Evolutionary conservation across 768 basidiomycete genomes (phyloP).

Genomic region (Kondoa malvinella): DNA sequence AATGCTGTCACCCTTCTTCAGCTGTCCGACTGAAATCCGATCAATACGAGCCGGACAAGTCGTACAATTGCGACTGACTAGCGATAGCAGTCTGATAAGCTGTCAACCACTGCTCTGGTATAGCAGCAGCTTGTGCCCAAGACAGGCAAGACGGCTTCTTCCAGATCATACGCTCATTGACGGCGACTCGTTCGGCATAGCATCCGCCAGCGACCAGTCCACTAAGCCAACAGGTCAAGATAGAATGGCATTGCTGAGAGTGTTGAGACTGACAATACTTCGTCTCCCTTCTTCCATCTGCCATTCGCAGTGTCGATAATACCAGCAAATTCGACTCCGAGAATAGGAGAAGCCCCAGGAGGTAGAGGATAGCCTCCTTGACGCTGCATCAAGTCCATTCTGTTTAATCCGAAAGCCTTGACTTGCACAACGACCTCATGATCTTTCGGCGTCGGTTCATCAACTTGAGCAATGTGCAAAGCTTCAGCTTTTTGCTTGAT

Average conservation of each 20-base stretch:
- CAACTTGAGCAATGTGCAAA: conserved; percentile 22
- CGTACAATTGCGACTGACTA: not conserved
- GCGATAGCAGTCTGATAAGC: conserved; percentile 37
- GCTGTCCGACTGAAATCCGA: conserved; percentile 48
- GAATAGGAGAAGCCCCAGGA: conserved; percentile 20
- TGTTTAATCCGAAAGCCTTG: conserved; percentile 27
- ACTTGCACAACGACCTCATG: conserved; percentile 24
- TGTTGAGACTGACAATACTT: too few relatives aligned
- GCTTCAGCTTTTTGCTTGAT: conserved; percentile 8
- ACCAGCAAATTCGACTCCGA: conserved; percentile 28
- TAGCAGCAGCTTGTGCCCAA: conserved; percentile 65
- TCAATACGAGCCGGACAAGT: conserved; percentile 41
- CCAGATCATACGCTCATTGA: conserved; percentile 49
- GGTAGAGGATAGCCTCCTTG: conserved; percentile 23
- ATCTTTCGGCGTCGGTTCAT: conserved; percentile 15
- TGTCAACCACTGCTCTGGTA: conserved; percentile 77
- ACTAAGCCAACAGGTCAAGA: not conserved
- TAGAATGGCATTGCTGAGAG: too few relatives aligned
- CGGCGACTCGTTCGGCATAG: conserved; percentile 36
- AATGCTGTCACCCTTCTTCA: conserved; percentile 55
- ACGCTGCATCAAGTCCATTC: conserved; percentile 26
- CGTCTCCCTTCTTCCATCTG: conserved; percentile 21
- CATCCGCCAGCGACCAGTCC: conserved; percentile 15
- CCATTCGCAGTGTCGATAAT: conserved; percentile 20
- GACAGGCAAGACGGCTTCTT: conserved; percentile 56